phyloP scores from a whole-genome alignment of 129 eudicot genomes.

The Flaveria bidentis region DNA sequence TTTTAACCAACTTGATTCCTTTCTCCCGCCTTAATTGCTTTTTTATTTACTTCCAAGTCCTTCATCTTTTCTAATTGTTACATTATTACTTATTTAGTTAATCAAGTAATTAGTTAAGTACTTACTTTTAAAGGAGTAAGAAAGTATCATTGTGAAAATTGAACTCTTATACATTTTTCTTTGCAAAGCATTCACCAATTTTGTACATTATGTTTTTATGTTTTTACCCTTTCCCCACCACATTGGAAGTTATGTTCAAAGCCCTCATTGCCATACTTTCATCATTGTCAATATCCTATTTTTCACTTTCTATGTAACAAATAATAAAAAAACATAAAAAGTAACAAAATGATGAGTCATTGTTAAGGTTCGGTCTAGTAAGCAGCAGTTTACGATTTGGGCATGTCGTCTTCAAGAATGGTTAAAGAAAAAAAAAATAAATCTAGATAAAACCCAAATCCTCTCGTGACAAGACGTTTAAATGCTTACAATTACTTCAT shows the following conservation, averaged over 20 bases:
- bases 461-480: no score
- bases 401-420: no score
- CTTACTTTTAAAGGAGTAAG: no score
- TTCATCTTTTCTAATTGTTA: neutral
- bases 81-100: no score
- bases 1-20: constrained; percentile 29
- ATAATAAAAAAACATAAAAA: no score
- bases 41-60: constrained; percentile 7
- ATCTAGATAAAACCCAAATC: no score
- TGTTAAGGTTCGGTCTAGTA: no score
- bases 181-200: neutral
- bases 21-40: constrained; percentile 63
- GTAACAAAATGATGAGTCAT: no score
- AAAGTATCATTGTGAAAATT: neutral
- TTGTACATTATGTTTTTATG: neutral
- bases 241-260: constrained; percentile 13
- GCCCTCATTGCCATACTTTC: constrained; percentile 5
- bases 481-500: no score
- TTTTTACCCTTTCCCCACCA: constrained; percentile 6
- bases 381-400: no score
- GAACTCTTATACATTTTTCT: neutral
- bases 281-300: neutral
- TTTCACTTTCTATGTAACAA: neutral
- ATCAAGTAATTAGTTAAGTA: no score
- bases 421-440: no score